Percentiles rank a stretch among this genome's conserved stretches.
Conservation (phyloP, 2,329 filamentous ascomycete species). For the Ophiostoma ulmi region DNA sequence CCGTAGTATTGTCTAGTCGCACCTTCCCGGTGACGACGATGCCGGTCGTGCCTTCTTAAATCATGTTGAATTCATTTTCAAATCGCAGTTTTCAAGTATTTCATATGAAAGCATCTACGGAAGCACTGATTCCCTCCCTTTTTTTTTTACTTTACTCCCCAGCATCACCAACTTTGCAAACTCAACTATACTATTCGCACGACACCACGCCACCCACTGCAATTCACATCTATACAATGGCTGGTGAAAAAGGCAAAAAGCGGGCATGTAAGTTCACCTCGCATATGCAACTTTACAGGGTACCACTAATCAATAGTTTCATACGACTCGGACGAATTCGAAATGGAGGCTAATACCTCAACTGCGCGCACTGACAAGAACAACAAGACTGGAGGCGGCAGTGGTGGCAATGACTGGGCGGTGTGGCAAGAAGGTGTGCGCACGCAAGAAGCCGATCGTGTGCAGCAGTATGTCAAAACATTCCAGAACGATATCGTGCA, state of each 20-base stretch:
- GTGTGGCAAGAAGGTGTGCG: slow-evolving; percentile 22
- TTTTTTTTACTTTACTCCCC: background rate
- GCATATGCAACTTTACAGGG: background rate
- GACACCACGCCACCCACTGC: background rate
- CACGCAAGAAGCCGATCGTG: slow-evolving; percentile 25
- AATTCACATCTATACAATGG: background rate
- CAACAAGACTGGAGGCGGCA: background rate
- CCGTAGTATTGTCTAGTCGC: background rate
- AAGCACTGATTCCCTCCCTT: background rate
- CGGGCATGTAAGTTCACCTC: background rate
- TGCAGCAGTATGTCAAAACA: slow-evolving; percentile 23
- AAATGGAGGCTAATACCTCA: background rate
- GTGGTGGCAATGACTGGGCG: slow-evolving; percentile 18
- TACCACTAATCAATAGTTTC: background rate
- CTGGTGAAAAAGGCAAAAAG: slow-evolving; percentile 5
- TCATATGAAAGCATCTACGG: background rate
- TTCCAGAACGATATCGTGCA: slow-evolving; percentile 22
- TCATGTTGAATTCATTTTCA: background rate
- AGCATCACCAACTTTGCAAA: background rate
- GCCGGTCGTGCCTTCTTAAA: background rate
- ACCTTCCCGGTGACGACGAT: background rate
- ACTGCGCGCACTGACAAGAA: background rate
- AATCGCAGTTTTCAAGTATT: background rate
- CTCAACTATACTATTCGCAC: background rate
- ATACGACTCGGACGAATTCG: slow-evolving; percentile 1